Evolutionary conservation across 225 moss, liverwort and hornwort species (phyloP).

Genomic region (Physcomitrellopsis africana): DNA sequence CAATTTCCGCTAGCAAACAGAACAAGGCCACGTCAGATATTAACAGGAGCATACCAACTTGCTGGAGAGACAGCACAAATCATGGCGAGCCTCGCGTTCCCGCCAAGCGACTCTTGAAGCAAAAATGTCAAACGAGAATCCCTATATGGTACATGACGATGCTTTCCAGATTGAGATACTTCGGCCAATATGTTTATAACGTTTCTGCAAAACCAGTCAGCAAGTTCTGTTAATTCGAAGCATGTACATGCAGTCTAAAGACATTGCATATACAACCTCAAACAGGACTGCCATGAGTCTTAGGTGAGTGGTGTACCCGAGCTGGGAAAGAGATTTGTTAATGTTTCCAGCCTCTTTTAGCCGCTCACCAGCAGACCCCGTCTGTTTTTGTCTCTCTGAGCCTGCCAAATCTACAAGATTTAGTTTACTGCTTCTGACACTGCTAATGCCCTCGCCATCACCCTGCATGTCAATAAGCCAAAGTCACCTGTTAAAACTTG

Average conservation of each 20-base stretch:
- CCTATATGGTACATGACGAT: slow-evolving; percentile 90
- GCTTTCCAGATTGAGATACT: slow-evolving; percentile 77
- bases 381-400: slow-evolving; percentile 96
- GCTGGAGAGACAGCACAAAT: slow-evolving; percentile 93
- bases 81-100: slow-evolving; percentile 92
- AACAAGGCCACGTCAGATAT: neutral
- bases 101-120: slow-evolving; percentile 95
- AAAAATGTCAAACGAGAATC: slow-evolving; percentile 95
- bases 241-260: neutral
- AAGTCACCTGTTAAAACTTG: neutral
- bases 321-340: slow-evolving; percentile 93
- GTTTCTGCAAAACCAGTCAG: slow-evolving; percentile 41
- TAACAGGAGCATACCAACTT: slow-evolving; percentile 59
- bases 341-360: slow-evolving; percentile 99
- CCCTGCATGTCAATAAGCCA: slow-evolving; percentile 61
- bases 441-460: slow-evolving; percentile 93
- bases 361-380: slow-evolving; percentile 92
- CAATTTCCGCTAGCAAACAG: neutral
- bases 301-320: slow-evolving; percentile 57
- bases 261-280: neutral
- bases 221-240: too few species aligned
- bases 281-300: neutral
- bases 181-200: slow-evolving; percentile 68
- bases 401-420: slow-evolving; percentile 97
- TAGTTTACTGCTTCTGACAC: slow-evolving; percentile 76